A percentile compares a stretch with the other conserved stretches of the same genome.
phyloP scores from a whole-genome alignment of 1,139 yeast genomes.

The Debaryomyces singareniensis region DNA sequence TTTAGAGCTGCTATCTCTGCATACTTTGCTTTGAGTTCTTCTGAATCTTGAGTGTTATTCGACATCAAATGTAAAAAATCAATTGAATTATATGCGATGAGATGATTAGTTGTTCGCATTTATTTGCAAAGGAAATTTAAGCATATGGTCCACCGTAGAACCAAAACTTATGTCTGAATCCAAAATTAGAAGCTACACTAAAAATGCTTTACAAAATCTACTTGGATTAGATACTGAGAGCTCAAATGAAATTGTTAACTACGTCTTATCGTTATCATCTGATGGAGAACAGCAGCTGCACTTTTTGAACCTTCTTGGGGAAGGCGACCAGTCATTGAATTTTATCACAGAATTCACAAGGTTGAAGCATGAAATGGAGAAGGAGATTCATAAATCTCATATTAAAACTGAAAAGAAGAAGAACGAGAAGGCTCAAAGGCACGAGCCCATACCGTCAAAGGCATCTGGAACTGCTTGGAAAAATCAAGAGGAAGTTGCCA shows the following conservation, averaged over 20 bases:
- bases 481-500: background rate
- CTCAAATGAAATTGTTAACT: slow-evolving; percentile 38
- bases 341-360: slow-evolving; percentile 30
- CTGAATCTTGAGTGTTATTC: slow-evolving; percentile 10
- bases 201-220: slow-evolving; percentile 27
- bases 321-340: slow-evolving; percentile 37
- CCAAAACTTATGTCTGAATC: background rate
- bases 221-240: slow-evolving; percentile 37
- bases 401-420: slow-evolving; percentile 2
- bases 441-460: slow-evolving; percentile 4
- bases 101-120: background rate
- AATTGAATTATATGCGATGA: background rate
- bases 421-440: slow-evolving; percentile 1
- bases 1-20: slow-evolving; percentile 30
- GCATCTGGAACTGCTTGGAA: background rate
- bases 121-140: background rate
- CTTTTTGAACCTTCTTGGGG: slow-evolving; percentile 48
- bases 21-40: slow-evolving; percentile 20
- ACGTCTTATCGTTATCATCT: slow-evolving; percentile 35
- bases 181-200: slow-evolving; percentile 19
- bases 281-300: slow-evolving; percentile 42
- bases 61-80: slow-evolving; percentile 5
- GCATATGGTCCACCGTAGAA: background rate
- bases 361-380: slow-evolving; percentile 10
- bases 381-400: slow-evolving; percentile 2